These are phyloP conservation scores for Cydonia oblonga DNA, from an alignment of 331 rosid genomes.

Conservation along the genomic window DNA sequence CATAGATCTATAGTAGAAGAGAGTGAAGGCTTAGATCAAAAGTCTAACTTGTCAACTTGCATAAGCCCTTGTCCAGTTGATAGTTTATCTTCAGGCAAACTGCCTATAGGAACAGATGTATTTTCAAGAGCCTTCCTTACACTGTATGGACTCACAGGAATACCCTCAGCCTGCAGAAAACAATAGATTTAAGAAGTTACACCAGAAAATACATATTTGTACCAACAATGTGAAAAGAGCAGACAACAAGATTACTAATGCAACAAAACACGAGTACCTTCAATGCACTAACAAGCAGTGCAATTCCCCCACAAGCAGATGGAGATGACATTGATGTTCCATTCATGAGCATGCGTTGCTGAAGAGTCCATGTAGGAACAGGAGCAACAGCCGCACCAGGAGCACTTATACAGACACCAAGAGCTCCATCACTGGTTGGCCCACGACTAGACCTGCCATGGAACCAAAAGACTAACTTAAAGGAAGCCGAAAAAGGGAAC, in stretches of 20 bases:
- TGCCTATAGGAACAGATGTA: slow-evolving; percentile 59
- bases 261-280: slow-evolving; percentile 38
- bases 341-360: slow-evolving; percentile 84
- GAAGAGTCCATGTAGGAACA: slow-evolving; percentile 96
- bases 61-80: slow-evolving; percentile 84
- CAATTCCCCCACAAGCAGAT: slow-evolving; percentile 88
- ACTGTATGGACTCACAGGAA: slow-evolving; percentile 71
- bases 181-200: slow-evolving; percentile 7
- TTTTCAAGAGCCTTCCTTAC: slow-evolving; percentile 87
- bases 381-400: slow-evolving; percentile 99
- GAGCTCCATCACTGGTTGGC: slow-evolving; percentile 87
- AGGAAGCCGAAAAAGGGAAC: slow-evolving; percentile 10
- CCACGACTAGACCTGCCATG: slow-evolving; percentile 90
- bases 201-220: slow-evolving; percentile 4
- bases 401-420: slow-evolving; percentile 83
- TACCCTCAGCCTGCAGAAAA: slow-evolving; percentile 63
- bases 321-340: slow-evolving; percentile 98
- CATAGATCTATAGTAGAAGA: slow-evolving; percentile 2
- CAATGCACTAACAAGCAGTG: slow-evolving; percentile 78
- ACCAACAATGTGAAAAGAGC: slow-evolving; percentile 6
- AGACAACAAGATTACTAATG: slow-evolving; percentile 3
- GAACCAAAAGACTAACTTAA: slow-evolving; percentile 16
- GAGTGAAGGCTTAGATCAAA: slow-evolving; percentile 14
- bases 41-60: slow-evolving; percentile 87
- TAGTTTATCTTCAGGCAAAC: slow-evolving; percentile 67